These are phyloP conservation scores for Xylariaceae sp. DNA, from an alignment of 2,329 filamentous ascomycete genomes.

Conservation along the genomic window DNA sequence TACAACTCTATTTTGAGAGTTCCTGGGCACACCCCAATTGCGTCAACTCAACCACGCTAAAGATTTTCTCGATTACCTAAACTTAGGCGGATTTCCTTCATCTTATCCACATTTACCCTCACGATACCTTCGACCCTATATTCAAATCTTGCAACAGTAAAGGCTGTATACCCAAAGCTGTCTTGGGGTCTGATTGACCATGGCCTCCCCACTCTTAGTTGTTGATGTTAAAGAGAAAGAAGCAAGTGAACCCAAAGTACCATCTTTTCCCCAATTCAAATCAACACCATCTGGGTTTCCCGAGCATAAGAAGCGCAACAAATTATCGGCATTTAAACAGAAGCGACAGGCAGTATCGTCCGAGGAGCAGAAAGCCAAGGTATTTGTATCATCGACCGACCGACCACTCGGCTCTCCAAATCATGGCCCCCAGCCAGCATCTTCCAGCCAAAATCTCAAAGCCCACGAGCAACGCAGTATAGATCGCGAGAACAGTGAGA, in stretches of 20 bases:
- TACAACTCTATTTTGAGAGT: constrained; percentile 4
- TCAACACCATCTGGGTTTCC: constrained; percentile 76
- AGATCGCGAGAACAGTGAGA: constrained; percentile 79
- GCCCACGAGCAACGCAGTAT: constrained; percentile 73
- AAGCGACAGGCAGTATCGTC: constrained; percentile 51
- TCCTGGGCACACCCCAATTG: neutral
- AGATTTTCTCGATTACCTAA: constrained; percentile 1
- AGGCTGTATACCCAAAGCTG: no score
- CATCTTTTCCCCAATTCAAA: constrained; percentile 65
- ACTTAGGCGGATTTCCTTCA: no score
- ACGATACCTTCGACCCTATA: no score
- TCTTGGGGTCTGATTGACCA: neutral
- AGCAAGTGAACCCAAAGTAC: constrained; percentile 62
- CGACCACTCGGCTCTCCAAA: constrained; percentile 29
- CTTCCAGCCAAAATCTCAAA: constrained; percentile 40
- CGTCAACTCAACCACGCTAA: neutral
- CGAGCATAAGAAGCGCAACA: constrained; percentile 79
- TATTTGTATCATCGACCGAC: constrained; percentile 29
- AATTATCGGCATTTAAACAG: constrained; percentile 80
- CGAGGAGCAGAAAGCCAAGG: constrained; percentile 34
- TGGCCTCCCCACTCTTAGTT: constrained; percentile 52
- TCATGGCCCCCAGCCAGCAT: constrained; percentile 27
- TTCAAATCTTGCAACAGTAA: no score
- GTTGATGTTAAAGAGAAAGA: constrained; percentile 82
- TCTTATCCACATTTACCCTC: no score